Conservation (phyloP, 768 basidiomycete species). For the Tricholomella constricta region DNA sequence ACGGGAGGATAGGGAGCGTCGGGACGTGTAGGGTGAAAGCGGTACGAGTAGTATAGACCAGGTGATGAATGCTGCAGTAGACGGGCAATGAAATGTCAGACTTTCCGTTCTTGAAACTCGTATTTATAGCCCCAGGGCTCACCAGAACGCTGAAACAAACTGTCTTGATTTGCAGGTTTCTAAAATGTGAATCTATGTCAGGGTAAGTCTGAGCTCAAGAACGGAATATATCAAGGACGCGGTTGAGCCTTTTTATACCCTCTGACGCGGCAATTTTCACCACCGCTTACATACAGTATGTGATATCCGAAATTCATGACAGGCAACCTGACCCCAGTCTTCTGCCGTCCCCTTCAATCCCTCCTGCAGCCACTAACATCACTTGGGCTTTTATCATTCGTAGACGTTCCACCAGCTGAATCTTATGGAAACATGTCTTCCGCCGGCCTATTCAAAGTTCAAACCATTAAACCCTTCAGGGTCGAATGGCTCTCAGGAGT, state of each 20-base stretch:
- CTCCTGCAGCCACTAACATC: not conserved
- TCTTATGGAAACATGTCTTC: not conserved
- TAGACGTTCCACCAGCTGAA: not conserved
- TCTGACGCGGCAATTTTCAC: not conserved
- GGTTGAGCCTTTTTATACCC: slow-evolving; percentile 2
- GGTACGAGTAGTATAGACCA: not conserved
- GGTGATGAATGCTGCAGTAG: not conserved
- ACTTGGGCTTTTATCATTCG: too few species aligned
- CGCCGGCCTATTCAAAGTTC: not conserved
- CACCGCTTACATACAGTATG: not conserved
- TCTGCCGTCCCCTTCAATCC: too few species aligned
- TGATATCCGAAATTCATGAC: not conserved
- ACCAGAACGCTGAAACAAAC: not conserved
- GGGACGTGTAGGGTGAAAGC: not conserved
- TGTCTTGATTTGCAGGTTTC: not conserved
- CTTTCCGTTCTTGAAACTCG: too few species aligned
- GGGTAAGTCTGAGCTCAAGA: slow-evolving; percentile 1
- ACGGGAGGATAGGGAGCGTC: not conserved
- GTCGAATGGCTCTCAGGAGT: not conserved
- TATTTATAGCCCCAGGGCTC: not conserved
- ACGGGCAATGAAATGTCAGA: too few species aligned
- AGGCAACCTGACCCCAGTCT: too few species aligned
- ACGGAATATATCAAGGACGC: not conserved
- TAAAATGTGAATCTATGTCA: not conserved
- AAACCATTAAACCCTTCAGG: not conserved